These are phyloP conservation scores for Chaetomium sp. DNA, from an alignment of 2,329 filamentous ascomycete genomes.

Conservation along the genomic window DNA sequence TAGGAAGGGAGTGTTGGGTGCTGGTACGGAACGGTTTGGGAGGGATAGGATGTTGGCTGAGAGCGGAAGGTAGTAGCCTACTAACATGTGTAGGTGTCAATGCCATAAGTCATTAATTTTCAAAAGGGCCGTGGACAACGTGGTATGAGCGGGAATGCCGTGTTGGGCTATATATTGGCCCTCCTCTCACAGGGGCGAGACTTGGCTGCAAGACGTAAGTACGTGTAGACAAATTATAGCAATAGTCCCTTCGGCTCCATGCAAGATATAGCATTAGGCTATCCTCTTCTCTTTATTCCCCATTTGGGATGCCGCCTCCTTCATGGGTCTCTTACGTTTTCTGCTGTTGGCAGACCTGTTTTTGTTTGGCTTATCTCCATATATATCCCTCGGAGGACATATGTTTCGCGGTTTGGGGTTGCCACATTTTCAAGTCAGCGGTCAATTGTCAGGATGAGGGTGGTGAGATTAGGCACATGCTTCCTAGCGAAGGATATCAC, in stretches of 20 bases:
- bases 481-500: background rate
- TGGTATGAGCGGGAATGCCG: too few species aligned
- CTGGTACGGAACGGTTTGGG: background rate
- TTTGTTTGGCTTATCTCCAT: too few species aligned
- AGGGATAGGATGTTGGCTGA: background rate
- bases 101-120: background rate
- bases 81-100: background rate
- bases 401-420: too few species aligned
- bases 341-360: too few species aligned
- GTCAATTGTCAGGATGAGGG: background rate
- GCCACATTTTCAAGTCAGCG: background rate
- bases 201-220: background rate
- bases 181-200: background rate
- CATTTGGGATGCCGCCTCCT: too few species aligned
- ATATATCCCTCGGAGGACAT: too few species aligned
- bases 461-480: background rate
- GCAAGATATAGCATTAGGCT: too few species aligned
- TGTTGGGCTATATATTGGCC: background rate
- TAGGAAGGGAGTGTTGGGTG: background rate
- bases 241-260: too few species aligned
- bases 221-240: too few species aligned
- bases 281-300: too few species aligned
- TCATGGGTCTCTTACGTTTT: too few species aligned
- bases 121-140: background rate
- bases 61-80: background rate